A percentile compares a stretch with the other conserved stretches of the same genome.
Conservation (phyloP, 2,329 filamentous ascomycete genomes). For the Trichoderma polysporum region DNA sequence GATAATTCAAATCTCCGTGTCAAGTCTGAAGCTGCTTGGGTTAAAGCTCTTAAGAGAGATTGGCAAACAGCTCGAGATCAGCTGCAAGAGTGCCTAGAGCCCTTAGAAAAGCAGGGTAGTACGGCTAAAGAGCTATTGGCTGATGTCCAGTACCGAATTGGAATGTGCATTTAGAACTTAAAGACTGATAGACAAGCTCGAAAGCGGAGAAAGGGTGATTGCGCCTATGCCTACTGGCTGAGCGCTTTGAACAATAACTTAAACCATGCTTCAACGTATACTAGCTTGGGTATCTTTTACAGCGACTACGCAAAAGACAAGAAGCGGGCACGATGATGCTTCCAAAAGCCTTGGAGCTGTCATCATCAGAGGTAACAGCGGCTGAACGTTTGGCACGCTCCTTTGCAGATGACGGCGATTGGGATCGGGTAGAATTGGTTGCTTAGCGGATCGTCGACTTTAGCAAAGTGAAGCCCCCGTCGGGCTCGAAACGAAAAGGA, state of each 20-base stretch:
- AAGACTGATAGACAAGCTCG: constrained; percentile 72
- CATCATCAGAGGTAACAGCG: constrained; percentile 78
- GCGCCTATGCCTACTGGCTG: constrained; percentile 78
- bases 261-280: constrained; percentile 87
- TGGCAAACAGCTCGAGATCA: constrained; percentile 66
- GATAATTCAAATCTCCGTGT: constrained; percentile 76
- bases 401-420: constrained; percentile 88
- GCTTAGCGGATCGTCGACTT: constrained; percentile 89
- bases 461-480: constrained; percentile 85
- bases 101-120: constrained; percentile 61
- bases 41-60: constrained; percentile 79
- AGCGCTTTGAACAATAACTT: constrained; percentile 81
- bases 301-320: constrained; percentile 87
- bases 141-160: constrained; percentile 82
- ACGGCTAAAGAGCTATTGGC: constrained; percentile 68
- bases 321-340: constrained; percentile 83
- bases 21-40: constrained; percentile 87
- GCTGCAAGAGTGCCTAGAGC: constrained; percentile 66
- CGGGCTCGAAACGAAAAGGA: constrained; percentile 88
- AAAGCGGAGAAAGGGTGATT: constrained; percentile 69
- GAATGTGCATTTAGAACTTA: constrained; percentile 81
- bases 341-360: constrained; percentile 93
- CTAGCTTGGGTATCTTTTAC: constrained; percentile 86
- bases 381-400: constrained; percentile 82
- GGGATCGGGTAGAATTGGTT: constrained; percentile 93